Evolutionary conservation across 106 monocot species (phyloP).

Genomic region (Gastrodia elata): DNA sequence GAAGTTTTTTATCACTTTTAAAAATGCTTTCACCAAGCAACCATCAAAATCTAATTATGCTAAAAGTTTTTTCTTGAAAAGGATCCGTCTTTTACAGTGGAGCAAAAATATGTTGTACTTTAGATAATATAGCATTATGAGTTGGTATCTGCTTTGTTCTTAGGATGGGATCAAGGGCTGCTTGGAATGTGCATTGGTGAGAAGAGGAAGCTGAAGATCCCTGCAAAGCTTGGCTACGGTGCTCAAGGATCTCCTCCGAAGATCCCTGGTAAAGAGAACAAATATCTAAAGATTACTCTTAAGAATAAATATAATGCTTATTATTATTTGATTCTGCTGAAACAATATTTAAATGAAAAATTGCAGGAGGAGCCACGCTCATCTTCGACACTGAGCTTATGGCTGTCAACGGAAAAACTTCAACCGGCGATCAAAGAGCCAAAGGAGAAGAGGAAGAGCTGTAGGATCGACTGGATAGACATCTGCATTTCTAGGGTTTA

Average conservation of each 20-base stretch:
- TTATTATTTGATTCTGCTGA: not conserved
- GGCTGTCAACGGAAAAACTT: conserved; percentile 70
- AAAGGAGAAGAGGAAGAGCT: conserved; percentile 10
- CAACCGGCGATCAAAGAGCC: conserved; percentile 12
- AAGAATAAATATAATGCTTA: not conserved
- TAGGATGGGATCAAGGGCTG: conserved; percentile 98
- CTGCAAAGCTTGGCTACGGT: conserved; percentile 92
- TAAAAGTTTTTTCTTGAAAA: too few relatives aligned
- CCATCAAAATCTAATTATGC: too few relatives aligned
- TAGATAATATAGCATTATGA: too few relatives aligned
- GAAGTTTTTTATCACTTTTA: too few relatives aligned
- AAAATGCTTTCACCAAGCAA: too few relatives aligned
- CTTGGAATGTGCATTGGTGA: conserved; percentile 96
- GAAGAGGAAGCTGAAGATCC: conserved; percentile 97
- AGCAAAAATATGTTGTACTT: too few relatives aligned
- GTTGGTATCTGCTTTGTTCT: too few relatives aligned
- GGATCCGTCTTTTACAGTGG: too few relatives aligned
- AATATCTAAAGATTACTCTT: not conserved
- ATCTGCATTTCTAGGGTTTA: too few relatives aligned
- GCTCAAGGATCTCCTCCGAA: conserved; percentile 66
- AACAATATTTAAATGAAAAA: not conserved
- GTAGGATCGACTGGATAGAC: conserved; percentile 13
- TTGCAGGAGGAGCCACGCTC: conserved; percentile 87
- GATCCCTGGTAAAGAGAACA: conserved; percentile 41
- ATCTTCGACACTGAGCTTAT: conserved; percentile 95